phyloP scores from a whole-genome alignment of 805 yeast species.

The Candida bentonensis region DNA sequence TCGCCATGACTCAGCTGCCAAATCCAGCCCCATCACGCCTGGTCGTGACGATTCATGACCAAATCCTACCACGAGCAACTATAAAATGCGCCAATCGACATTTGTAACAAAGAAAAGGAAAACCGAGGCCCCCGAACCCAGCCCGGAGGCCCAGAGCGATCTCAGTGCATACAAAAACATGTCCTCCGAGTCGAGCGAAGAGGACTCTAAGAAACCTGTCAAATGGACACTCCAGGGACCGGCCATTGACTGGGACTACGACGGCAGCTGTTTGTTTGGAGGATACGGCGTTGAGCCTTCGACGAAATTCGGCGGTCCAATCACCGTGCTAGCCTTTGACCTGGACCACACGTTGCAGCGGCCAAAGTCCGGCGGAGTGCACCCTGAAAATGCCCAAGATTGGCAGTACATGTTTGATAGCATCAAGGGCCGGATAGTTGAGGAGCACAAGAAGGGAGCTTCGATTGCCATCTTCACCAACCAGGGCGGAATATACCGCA shows the following conservation, averaged over 20 bases:
- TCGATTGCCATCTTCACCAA: constrained; percentile 66
- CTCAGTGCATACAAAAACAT: too few relatives aligned
- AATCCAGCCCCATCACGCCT: too few relatives aligned
- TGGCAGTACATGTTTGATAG: constrained; percentile 48
- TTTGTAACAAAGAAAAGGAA: not conserved
- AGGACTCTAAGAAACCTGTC: too few relatives aligned
- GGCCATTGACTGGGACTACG: not conserved
- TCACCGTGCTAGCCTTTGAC: constrained; percentile 45
- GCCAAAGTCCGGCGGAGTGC: constrained; percentile 49
- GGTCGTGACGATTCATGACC: too few relatives aligned
- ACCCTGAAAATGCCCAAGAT: constrained; percentile 46
- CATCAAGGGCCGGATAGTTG: constrained; percentile 7
- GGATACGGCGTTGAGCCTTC: not conserved
- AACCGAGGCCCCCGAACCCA: too few relatives aligned
- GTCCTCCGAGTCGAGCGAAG: constrained; percentile 1
- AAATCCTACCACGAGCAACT: too few relatives aligned
- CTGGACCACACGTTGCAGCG: constrained; percentile 65
- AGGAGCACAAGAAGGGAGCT: constrained; percentile 15
- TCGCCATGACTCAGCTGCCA: too few relatives aligned
- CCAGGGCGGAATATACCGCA: constrained; percentile 52
- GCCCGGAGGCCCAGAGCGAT: too few relatives aligned
- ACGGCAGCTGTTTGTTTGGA: not conserved
- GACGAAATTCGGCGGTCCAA: not conserved
- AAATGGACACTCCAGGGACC: too few relatives aligned
- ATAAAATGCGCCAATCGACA: not conserved